Percentiles rank a stretch among this genome's conserved stretches.
phyloP scores from a whole-genome alignment of 441 rosid genomes.

The Erysimum pusillum region DNA sequence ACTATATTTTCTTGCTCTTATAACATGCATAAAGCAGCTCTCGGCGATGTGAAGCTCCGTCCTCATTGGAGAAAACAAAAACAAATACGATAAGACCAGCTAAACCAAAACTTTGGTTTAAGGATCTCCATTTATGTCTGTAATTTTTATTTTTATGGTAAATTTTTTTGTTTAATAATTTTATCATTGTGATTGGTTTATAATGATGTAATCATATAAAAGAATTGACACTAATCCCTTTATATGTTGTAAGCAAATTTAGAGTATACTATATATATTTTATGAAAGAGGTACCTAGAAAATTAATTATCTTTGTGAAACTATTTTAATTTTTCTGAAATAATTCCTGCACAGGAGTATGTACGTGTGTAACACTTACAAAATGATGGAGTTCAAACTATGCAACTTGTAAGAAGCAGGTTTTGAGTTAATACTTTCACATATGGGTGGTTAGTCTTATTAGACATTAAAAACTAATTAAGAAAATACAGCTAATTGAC shows the following conservation, averaged over 20 bases:
- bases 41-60: too few species aligned
- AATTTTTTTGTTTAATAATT: not conserved
- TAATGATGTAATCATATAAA: not conserved
- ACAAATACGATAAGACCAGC: not conserved
- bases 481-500: slow-evolving; percentile 40
- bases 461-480: not conserved
- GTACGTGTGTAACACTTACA: not conserved
- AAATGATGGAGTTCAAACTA: not conserved
- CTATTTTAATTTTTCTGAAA: not conserved
- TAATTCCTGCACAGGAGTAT: not conserved
- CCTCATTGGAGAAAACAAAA: not conserved
- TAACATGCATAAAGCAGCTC: too few species aligned
- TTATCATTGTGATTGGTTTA: not conserved
- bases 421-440: slow-evolving; percentile 40
- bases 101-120: slow-evolving; percentile 19
- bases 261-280: not conserved
- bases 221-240: not conserved
- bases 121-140: not conserved
- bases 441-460: slow-evolving; percentile 20
- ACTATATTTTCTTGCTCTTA: too few species aligned
- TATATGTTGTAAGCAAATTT: not conserved
- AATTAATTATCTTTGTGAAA: not conserved
- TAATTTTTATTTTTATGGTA: not conserved
- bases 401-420: slow-evolving; percentile 33
- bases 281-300: not conserved